Conservation (phyloP, 495 filamentous ascomycete genomes). For the Filosporella fistucella region DNA sequence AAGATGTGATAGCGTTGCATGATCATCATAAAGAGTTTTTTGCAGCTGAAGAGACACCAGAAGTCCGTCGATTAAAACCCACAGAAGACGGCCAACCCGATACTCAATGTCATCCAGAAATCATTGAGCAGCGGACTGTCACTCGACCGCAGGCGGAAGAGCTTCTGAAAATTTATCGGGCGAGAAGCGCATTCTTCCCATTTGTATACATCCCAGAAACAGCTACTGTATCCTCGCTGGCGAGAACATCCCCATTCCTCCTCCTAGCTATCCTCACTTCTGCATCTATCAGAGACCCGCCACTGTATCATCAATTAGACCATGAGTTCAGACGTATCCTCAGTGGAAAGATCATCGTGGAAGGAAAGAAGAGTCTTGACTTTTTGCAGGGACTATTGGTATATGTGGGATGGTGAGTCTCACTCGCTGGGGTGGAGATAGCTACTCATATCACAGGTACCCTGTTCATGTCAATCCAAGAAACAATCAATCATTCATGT, state of each 20-base stretch:
- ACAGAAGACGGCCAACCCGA: too few species aligned
- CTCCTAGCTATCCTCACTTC: slow-evolving; percentile 29
- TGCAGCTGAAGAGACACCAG: slow-evolving; percentile 1
- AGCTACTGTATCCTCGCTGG: slow-evolving; percentile 26
- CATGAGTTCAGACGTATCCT: slow-evolving; percentile 26
- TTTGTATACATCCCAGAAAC: slow-evolving; percentile 29
- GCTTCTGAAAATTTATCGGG: slow-evolving; percentile 12
- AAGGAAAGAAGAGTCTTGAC: slow-evolving; percentile 33
- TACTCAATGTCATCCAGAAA: not conserved
- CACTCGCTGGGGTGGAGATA: not conserved
- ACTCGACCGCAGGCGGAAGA: slow-evolving; percentile 15
- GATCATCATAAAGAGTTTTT: slow-evolving; percentile 17
- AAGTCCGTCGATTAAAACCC: not conserved
- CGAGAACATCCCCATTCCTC: slow-evolving; percentile 32
- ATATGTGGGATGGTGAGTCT: slow-evolving; percentile 34
- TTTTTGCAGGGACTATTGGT: slow-evolving; percentile 36
- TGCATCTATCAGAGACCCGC: slow-evolving; percentile 18
- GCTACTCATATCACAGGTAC: slow-evolving; percentile 20
- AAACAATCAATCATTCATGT: slow-evolving; percentile 27
- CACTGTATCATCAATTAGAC: slow-evolving; percentile 24
- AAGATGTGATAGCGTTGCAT: slow-evolving; percentile 13
- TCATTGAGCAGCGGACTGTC: slow-evolving; percentile 4
- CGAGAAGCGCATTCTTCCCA: slow-evolving; percentile 31
- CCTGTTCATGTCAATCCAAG: slow-evolving; percentile 24
- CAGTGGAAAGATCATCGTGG: slow-evolving; percentile 26